Conservation (phyloP, 805 yeast genomes). For the Metschnikowia continentalis region DNA sequence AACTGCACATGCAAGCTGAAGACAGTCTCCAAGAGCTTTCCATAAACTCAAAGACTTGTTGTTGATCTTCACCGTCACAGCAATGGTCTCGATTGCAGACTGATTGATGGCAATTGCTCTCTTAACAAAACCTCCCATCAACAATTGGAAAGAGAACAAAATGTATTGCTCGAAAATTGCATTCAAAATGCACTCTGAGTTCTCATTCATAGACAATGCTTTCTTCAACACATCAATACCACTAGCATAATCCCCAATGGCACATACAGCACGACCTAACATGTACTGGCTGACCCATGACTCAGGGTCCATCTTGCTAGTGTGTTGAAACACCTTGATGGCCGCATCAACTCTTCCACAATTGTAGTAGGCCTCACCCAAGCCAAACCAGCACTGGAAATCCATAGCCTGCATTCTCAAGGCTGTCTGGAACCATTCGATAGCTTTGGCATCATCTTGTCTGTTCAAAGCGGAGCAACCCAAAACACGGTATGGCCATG, state of each 20-base stretch:
- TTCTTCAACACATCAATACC: slow-evolving; percentile 48
- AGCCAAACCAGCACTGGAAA: slow-evolving; percentile 81
- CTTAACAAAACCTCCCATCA: slow-evolving; percentile 60
- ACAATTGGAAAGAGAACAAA: slow-evolving; percentile 48
- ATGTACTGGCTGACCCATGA: slow-evolving; percentile 64
- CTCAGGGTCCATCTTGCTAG: slow-evolving; percentile 48
- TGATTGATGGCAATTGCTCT: slow-evolving; percentile 52
- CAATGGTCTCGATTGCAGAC: slow-evolving; percentile 43
- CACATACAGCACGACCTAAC: slow-evolving; percentile 60
- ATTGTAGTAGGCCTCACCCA: slow-evolving; percentile 91
- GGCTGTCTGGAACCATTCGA: slow-evolving; percentile 85
- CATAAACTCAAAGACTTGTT: slow-evolving; percentile 52
- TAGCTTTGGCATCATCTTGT: slow-evolving; percentile 72
- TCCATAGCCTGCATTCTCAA: slow-evolving; percentile 65
- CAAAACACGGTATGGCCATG: slow-evolving; percentile 88
- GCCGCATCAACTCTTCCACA: slow-evolving; percentile 89
- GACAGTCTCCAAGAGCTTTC: slow-evolving; percentile 58
- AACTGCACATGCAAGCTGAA: slow-evolving; percentile 49
- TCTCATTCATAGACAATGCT: slow-evolving; percentile 41
- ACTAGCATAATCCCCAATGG: slow-evolving; percentile 60
- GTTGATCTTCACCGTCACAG: slow-evolving; percentile 33
- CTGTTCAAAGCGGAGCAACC: slow-evolving; percentile 73
- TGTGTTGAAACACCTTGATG: slow-evolving; percentile 70
- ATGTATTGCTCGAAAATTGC: slow-evolving; percentile 57
- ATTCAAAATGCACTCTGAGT: slow-evolving; percentile 45